These are phyloP conservation scores for Perkinsus chesapeaki DNA, from an alignment of 169 alveolate genomes.

Conservation along the genomic window DNA sequence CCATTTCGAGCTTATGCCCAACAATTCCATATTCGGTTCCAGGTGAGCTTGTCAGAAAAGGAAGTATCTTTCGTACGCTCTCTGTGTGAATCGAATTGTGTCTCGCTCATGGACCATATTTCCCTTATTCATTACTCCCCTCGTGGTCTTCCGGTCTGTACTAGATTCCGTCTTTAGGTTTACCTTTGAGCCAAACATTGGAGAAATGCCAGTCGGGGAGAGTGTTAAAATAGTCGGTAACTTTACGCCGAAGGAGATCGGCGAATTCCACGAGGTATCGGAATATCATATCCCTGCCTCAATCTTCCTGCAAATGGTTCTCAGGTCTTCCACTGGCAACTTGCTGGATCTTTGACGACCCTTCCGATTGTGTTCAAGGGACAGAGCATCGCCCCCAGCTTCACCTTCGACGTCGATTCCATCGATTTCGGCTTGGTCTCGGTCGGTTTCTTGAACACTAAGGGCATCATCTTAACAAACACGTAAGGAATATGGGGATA, in stretches of 20 bases:
- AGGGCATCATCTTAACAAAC: conserved; percentile 68
- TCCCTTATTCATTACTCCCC: no score
- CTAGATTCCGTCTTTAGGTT: conserved; percentile 5
- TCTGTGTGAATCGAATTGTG: no score
- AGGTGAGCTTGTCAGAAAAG: background rate
- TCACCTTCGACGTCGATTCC: conserved; percentile 71
- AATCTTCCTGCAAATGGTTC: background rate
- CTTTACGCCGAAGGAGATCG: conserved; percentile 61
- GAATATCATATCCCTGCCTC: conserved; percentile 49
- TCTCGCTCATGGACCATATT: no score
- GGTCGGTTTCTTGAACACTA: conserved; percentile 73
- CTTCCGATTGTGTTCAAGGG: conserved; percentile 76
- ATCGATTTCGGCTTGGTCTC: conserved; percentile 82
- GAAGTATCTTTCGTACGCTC: background rate
- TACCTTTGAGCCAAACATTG: conserved; percentile 16
- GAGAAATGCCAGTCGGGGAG: conserved; percentile 22
- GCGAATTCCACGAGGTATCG: conserved; percentile 82
- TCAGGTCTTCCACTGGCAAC: conserved; percentile 11
- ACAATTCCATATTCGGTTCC: background rate
- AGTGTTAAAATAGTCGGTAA: conserved; percentile 23
- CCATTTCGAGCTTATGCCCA: conserved; percentile 45
- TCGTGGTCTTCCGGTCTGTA: background rate
- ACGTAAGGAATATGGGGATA: no score
- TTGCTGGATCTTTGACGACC: conserved; percentile 38
- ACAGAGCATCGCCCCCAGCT: conserved; percentile 83